Evolutionary conservation across 176 grass and related monocot genomes (phyloP).

Genomic region (Musa itinerans): DNA sequence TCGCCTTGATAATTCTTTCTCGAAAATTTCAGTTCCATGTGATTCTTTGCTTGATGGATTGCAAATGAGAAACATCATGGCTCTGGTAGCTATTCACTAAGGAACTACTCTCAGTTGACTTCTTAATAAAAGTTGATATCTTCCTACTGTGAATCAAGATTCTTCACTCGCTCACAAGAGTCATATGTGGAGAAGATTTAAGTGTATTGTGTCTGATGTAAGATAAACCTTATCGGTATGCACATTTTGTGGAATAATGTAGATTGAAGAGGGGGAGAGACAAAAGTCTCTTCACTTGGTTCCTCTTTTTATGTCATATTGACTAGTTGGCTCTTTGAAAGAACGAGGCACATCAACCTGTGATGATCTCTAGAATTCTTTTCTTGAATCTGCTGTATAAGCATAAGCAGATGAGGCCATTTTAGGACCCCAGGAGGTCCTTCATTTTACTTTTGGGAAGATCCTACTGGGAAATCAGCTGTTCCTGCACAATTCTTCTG

Average conservation of each 20-base stretch:
- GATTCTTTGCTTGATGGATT: constrained; percentile 13
- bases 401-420: background rate
- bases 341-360: background rate
- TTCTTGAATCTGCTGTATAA: too few species aligned
- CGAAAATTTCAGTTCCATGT: background rate
- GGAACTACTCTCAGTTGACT: background rate
- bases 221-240: background rate
- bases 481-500: too few species aligned
- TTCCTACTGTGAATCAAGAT: background rate
- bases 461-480: too few species aligned
- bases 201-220: background rate
- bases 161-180: background rate
- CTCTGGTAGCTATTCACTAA: background rate
- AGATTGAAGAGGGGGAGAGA: too few species aligned
- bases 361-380: background rate
- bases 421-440: background rate
- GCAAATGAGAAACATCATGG: background rate
- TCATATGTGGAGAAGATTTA: background rate
- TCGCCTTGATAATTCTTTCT: constrained; percentile 13
- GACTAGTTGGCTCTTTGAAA: background rate
- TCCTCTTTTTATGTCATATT: background rate
- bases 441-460: too few species aligned
- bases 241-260: background rate
- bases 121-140: background rate
- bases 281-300: background rate